Evolutionary conservation across 176 grass and related monocot genomes (phyloP).

Genomic region (Poa annua): DNA sequence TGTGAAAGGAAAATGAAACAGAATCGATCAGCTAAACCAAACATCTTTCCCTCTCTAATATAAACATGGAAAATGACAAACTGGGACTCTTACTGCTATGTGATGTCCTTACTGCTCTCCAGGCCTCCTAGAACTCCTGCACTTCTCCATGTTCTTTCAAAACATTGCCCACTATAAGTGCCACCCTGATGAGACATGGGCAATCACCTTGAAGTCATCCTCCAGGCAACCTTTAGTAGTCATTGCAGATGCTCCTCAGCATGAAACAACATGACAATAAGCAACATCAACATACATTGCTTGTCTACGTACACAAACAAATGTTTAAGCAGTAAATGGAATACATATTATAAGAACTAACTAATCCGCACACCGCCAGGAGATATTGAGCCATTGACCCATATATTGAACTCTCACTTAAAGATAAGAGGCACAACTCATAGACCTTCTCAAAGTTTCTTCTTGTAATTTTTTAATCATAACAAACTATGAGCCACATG

Average conservation of each 20-base stretch:
- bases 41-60: too few relatives aligned
- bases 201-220: conserved; percentile 75
- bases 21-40: too few relatives aligned
- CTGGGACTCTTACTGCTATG: too few relatives aligned
- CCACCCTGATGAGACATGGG: conserved; percentile 79
- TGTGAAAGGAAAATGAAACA: neutral
- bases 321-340: neutral
- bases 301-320: conserved; percentile 11
- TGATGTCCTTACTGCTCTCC: conserved; percentile 80
- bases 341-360: conserved; percentile 47
- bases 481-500: neutral
- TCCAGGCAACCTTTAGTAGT: conserved; percentile 97
- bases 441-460: conserved; percentile 93
- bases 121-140: conserved; percentile 76
- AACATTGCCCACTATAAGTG: conserved; percentile 69
- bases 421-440: conserved; percentile 82
- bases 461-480: conserved; percentile 51
- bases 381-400: conserved; percentile 90
- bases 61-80: neutral
- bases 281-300: neutral
- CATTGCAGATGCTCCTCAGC: conserved; percentile 89
- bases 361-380: conserved; percentile 87
- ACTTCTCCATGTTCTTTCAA: conserved; percentile 83
- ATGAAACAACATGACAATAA: conserved; percentile 41
- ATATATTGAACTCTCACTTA: conserved; percentile 91